Evolutionary conservation across 2,329 filamentous ascomycete genomes (phyloP), one percentile per base, ranked within the genome.

Genomic region (Aspergillus tubingensis): DNA sequence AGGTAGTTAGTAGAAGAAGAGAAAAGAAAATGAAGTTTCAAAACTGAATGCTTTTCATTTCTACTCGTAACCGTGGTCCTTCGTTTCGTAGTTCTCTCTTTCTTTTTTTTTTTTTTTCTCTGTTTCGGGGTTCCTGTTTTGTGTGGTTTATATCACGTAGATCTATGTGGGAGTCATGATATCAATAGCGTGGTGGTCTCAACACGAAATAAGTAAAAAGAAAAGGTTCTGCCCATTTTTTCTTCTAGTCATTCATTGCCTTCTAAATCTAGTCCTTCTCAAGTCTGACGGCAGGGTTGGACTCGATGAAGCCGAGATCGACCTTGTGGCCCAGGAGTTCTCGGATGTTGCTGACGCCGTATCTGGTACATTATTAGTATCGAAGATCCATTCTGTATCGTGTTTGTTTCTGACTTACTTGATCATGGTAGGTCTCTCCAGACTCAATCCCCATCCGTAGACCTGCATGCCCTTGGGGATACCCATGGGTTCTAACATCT

Each of bases 381-480:
- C 25, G 2, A 27, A 8, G 7, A 3, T 27, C 23, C 25, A 27
- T 27, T 27, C 25, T 27, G 25, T 27, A 27, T 27, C 25, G 25
- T 27, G 25, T 27, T 27, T 27, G 7, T 27, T 27, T 27, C 25
- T 8, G 25, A 27, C 25, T 76, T 82, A 96, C 85, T 96, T 95
- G 81, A 97, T 96, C 95, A 98, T 99, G 10, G 95, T 98, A 60
- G 95, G 95, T 70, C 95, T 82, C 83, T 99, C 95, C 74, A 99
- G 79, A 76, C 88, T 91, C 73, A 99, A 80, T 39, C 95, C 95
- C 85, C 92, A 98, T 36, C 95, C 95, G 74, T 96, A 98, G 8
- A 97, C 93, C 64, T 91, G 84, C 87, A 98, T 87, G 72, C 96
- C 91, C 79, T 89, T 92, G 23, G 93, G 93, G 72, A 98, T 79